Base-by-base conservation (phyloP, 495 filamentous ascomycete species). In the Hyaloscypha bicolor region DNA sequence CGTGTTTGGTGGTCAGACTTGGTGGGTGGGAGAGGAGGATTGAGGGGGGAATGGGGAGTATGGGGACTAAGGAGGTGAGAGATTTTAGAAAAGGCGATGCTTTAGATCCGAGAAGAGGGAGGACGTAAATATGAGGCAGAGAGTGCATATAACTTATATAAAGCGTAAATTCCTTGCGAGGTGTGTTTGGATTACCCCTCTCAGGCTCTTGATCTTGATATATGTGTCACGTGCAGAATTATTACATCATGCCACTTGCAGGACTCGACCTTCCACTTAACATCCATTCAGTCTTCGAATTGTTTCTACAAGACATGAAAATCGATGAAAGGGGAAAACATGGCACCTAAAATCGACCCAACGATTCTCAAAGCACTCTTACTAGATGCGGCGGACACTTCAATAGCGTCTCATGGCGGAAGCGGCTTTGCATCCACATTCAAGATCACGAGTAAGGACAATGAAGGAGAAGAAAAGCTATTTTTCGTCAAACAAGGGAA, bases 11-110 rank as follows among this genome's bases (percentile, higher is more conserved):
- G 6, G 87, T 98, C 29, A 82, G 95, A 61, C 81, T 98, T 9
- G 95, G 95, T 9, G 95, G 96, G 0, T 98, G 95, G 95, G 95
- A 98, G 81, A 87, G 94, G 74, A 86, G 95, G 72, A 86, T 83
- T 57, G 91, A 96, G 75, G 96, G 96, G 0, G 95, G 95, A 0
- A 76, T 94, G 59, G 95, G 95, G 2, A 93, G 92, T 73, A 69
- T 97, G 80, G 92, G 94, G 11, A 97, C 94, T 2, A 94, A 90
- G 80, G 94, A 97, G 83, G 82, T 91, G 70, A 85, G 95, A 67
- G 92, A 94, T 71, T 94, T 90, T 85, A 87, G 92, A 76, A 87
- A 86, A 77, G 83, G 87, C 66, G 94, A 97, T 76, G 95, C 95
- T 29, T 79, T 85, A 65, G 92, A 95, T 86, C 93, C 93, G 72